Evolutionary conservation across 1,284 basidiomycete genomes (phyloP).

Genomic region (Amylostereum areolatum): DNA sequence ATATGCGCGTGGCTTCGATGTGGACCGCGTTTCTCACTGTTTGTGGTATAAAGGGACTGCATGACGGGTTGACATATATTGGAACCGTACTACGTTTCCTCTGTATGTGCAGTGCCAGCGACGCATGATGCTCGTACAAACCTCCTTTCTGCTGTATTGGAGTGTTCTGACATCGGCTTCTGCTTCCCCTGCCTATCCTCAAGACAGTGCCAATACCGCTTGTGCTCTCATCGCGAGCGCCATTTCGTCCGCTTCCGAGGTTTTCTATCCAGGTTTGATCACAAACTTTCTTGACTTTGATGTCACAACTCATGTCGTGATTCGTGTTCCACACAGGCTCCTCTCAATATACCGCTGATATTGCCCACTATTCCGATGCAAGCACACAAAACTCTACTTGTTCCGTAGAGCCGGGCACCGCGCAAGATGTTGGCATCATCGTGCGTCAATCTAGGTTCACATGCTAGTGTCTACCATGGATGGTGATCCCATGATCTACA

Average conservation of each 20-base stretch:
- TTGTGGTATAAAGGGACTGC: no score
- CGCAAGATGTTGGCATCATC: slow-evolving; percentile 38
- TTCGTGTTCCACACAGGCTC: slow-evolving; percentile 9
- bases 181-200: no score
- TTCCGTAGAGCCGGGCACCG: slow-evolving; percentile 45
- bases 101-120: no score
- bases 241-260: slow-evolving; percentile 22
- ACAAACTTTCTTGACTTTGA: neutral
- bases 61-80: no score
- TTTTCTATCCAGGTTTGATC: slow-evolving; percentile 26
- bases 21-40: no score
- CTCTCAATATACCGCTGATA: slow-evolving; percentile 30
- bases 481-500: neutral
- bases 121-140: no score
- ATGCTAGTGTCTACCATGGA: neutral
- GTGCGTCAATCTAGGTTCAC: slow-evolving; percentile 18
- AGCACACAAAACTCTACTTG: slow-evolving; percentile 37
- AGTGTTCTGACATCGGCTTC: no score
- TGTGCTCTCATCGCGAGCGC: slow-evolving; percentile 17
- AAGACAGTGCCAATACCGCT: slow-evolving; percentile 1
- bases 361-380: slow-evolving; percentile 39
- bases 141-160: no score
- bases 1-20: no score
- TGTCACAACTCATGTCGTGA: neutral
- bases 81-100: no score